Evolutionary conservation across 352 stramenopile species (phyloP), one percentile per base, ranked within the genome.

Genomic region (Thraustochytrium sp.): DNA sequence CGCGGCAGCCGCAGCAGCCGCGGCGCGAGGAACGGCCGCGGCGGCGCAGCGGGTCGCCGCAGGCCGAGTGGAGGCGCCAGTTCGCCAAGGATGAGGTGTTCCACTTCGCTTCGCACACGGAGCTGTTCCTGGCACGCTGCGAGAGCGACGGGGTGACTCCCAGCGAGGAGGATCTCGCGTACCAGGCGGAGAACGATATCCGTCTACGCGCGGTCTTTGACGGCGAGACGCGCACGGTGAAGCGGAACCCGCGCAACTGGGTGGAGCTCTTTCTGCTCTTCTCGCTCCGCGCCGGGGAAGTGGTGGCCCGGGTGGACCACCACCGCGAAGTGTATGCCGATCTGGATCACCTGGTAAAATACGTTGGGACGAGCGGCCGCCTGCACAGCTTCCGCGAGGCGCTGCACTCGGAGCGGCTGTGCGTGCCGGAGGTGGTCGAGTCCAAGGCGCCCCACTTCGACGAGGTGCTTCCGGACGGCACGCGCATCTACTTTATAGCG

Each of bases 231-330:
- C 42, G 40, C 26, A 49, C 59, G 36, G 36, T 72, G 40, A 21
- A 31, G 21, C 59, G 59, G 9, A 72, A 72, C 40, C 59, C 59
- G 59, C 2, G 59, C 29, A 49, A 44, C 59, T 72, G 59, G 59
- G 59, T 72, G 26, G 59, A 72, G 59, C 40, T 72, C 2, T 72
- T 72, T 31, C 59, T 72, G 13, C 36, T 72, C 23, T 72, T 72
- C 26, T 72, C 59, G 40, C 59, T 72, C 26, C 59, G 59, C 40
- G 59, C 59, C 13, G 26, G 46, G 31, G 40, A 72, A 18, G 59
- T 72, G 13, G 59, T 72, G 26, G 36, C 40, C 11, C 36, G 21
- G 11, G 59, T 26, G n/a, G 59, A 72, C 59, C 59, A 72, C 59
- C 59, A 72, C 26, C 59, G 59, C 21, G 59, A 72, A 31, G 59